Evolutionary conservation across 1,139 yeast genomes (phyloP), one percentile per base, ranked within the genome.

Genomic region (Lodderomyces margitis): DNA sequence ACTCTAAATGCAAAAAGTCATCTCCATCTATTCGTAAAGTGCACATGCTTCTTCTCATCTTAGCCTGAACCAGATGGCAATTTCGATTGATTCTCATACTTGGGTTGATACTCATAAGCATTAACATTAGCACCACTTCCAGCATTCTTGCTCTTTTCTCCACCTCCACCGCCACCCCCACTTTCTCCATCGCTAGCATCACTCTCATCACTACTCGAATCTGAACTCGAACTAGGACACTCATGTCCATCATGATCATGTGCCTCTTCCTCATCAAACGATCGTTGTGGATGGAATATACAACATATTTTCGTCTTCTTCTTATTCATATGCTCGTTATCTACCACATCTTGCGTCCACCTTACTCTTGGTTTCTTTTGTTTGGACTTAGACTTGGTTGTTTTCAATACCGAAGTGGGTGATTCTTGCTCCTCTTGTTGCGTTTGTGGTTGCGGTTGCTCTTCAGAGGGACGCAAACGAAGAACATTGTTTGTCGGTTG

Each of bases 271-370:
- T 80, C 87, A 28, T 80, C 92, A 54, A 82, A 84, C 51, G 80
- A 83, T 30, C 81, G 70, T 39, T 83, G 85, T 2, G 96, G 96
- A 56, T 88, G 96, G 66, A 84, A 92, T 17, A 92, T 91, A 53
- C 98, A 91, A 59, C 98, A 92, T n/a, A 91, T 83, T 62, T 91
- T 92, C 15, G 95, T 79, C 60, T 88, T 89, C 66, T 91, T 91
- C 67, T 79, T 86, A 56, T 83, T 78, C 85, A 92, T 71, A 58
- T 85, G 68, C 62, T 91, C 98, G 57, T 91, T 91, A 62, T 91
- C 98, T 5, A 91, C 72, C 4, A 88, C 92, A 39, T 83, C 95
- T 35, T 84, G 87, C 4, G 81, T 74, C 96, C 97, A 91, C 44
- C 82, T 70, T 0, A 91, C 96, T 34, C 74, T 72, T 3, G 81